phyloP scores from a whole-genome alignment of 2,329 filamentous ascomycete genomes.

The Aplosporella prunicola region DNA sequence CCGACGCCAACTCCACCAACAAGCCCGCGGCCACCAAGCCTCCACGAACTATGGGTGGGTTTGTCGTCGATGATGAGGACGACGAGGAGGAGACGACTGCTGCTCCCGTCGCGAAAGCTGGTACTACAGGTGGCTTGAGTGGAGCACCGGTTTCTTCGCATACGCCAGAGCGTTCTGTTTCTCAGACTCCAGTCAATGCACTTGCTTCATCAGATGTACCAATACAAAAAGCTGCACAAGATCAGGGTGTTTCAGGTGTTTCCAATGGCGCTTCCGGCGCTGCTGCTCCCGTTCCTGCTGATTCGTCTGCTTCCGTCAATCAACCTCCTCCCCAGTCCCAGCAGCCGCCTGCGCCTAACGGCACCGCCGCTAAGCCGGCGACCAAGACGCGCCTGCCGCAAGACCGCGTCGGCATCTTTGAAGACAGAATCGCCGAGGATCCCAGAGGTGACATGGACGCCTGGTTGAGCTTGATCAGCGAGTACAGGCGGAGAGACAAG shows the following conservation, averaged over 20 bases:
- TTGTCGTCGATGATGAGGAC: slow-evolving; percentile 54
- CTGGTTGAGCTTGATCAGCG: slow-evolving; percentile 78
- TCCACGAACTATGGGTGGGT: slow-evolving; percentile 49
- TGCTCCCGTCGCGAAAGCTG: slow-evolving; percentile 41
- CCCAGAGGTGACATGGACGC: slow-evolving; percentile 86
- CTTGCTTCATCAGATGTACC: slow-evolving; percentile 49
- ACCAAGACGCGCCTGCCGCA: slow-evolving; percentile 51
- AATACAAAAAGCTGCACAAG: slow-evolving; percentile 48
- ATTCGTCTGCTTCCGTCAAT: slow-evolving; percentile 29
- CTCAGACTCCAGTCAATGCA: slow-evolving; percentile 48
- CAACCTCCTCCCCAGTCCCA: slow-evolving; percentile 5
- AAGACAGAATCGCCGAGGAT: slow-evolving; percentile 86
- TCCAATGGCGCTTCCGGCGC: slow-evolving; percentile 30
- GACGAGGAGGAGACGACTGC: slow-evolving; percentile 45
- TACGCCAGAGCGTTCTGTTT: slow-evolving; percentile 45
- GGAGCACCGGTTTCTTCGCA: slow-evolving; percentile 38
- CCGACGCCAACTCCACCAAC: slow-evolving; percentile 18
- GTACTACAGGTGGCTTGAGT: slow-evolving; percentile 39
- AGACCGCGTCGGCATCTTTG: slow-evolving; percentile 69
- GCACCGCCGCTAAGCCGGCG: slow-evolving; percentile 22
- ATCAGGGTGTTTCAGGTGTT: slow-evolving; percentile 35
- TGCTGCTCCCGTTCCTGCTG: slow-evolving; percentile 41
- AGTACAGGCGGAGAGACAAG: slow-evolving; percentile 73
- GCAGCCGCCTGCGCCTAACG: slow-evolving; percentile 22
- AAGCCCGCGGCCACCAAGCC: slow-evolving; percentile 25